Conservation (phyloP, 352 stramenopile species). For the Phytophthora idaei region DNA sequence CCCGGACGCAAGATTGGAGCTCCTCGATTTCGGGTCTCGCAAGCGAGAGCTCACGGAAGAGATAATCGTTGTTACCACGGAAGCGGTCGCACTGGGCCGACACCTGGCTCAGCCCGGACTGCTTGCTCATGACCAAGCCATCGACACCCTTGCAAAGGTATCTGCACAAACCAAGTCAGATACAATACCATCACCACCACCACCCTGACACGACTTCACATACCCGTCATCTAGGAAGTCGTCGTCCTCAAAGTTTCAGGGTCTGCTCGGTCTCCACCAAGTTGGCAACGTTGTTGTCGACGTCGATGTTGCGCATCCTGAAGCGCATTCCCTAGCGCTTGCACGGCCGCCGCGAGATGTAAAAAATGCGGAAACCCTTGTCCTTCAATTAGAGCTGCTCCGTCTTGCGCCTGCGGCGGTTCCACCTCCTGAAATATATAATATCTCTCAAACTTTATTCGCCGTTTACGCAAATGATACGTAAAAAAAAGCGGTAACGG, state of each 20-base stretch:
- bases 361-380: slow-evolving; percentile 68
- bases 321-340: slow-evolving; percentile 91
- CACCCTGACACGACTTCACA: not conserved
- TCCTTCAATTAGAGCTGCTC: slow-evolving; percentile 51
- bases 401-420: slow-evolving; percentile 49
- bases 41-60: not conserved
- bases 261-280: slow-evolving; percentile 96
- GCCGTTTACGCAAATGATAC: too few species aligned
- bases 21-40: not conserved
- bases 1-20: not conserved
- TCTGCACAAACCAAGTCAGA: slow-evolving; percentile 23
- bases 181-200: not conserved
- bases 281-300: slow-evolving; percentile 92
- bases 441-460: too few species aligned
- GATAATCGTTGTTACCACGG: not conserved
- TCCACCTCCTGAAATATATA: too few species aligned
- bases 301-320: slow-evolving; percentile 91
- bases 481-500: too few species aligned
- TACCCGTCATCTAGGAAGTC: slow-evolving; percentile 77
- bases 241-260: slow-evolving; percentile 69
- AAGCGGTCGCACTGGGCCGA: not conserved
- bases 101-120: slow-evolving; percentile 87
- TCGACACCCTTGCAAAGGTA: slow-evolving; percentile 63
- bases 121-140: slow-evolving; percentile 57
- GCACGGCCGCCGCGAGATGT: slow-evolving; percentile 75